Conservation (phyloP, 2,329 filamentous ascomycete species). For the Daldinia sp. region DNA sequence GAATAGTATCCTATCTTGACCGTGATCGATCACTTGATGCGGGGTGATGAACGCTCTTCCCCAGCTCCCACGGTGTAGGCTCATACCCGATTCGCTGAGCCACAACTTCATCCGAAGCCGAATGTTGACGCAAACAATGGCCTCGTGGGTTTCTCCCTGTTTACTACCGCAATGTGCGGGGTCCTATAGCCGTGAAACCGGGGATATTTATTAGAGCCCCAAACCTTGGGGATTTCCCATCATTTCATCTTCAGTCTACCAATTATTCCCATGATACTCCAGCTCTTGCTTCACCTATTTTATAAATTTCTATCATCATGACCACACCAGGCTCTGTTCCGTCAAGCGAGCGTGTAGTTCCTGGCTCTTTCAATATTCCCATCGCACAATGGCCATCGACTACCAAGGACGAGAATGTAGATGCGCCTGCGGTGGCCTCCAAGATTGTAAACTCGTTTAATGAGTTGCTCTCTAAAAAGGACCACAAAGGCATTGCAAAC, state of each 20-base stretch:
- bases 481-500: conserved; percentile 47
- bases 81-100: neutral
- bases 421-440: conserved; percentile 50
- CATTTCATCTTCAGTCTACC: neutral
- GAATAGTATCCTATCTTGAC: conserved; percentile 1
- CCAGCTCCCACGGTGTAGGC: neutral
- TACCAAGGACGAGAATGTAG: conserved; percentile 43
- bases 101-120: neutral
- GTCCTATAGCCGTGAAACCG: conserved; percentile 5
- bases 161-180: conserved; percentile 21
- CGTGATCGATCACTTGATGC: conserved; percentile 7
- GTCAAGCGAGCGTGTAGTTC: conserved; percentile 45
- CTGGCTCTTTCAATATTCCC: conserved; percentile 50
- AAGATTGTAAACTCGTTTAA: conserved; percentile 52
- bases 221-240: neutral
- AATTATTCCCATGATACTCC: neutral
- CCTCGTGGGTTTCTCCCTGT: neutral
- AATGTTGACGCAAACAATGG: neutral
- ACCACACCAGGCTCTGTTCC: conserved; percentile 20
- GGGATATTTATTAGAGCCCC: neutral
- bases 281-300: neutral
- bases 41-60: conserved; percentile 19
- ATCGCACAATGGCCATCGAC: conserved; percentile 53
- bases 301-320: conserved; percentile 13
- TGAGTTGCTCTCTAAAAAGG: conserved; percentile 45